Conservation (phyloP, 1,284 basidiomycete species). For the Mycosarcoma maydis region DNA sequence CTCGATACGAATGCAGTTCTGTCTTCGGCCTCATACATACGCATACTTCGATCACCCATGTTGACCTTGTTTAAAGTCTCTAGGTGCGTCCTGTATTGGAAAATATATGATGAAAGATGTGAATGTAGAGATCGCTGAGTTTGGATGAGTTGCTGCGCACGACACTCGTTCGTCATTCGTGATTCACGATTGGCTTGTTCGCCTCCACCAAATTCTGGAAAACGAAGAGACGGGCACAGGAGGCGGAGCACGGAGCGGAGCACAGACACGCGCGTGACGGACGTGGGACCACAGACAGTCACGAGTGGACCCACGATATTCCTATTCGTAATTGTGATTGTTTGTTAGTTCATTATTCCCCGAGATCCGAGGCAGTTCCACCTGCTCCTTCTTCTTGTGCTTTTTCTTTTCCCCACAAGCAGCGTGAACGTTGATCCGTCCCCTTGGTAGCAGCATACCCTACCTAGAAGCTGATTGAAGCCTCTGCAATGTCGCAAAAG, state of each 20-base stretch:
- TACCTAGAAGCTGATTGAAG: neutral
- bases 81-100: neutral
- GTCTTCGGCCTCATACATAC: too few species aligned
- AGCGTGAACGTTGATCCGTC: too few species aligned
- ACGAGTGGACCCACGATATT: too few species aligned
- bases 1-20: neutral
- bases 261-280: too few species aligned
- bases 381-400: neutral
- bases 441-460: neutral
- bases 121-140: neutral
- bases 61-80: too few species aligned
- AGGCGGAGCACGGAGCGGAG: too few species aligned
- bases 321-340: too few species aligned
- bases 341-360: too few species aligned
- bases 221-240: conserved; percentile 9
- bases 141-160: conserved; percentile 18
- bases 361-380: conserved; percentile 24
- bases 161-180: conserved; percentile 3
- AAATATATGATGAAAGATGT: neutral
- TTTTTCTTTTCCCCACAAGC: neutral
- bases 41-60: conserved; percentile 41
- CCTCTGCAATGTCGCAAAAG: conserved; percentile 37
- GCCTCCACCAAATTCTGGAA: conserved; percentile 21
- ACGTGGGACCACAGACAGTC: too few species aligned
- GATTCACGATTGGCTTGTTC: conserved; percentile 17